Evolutionary conservation across 345 rosid species (phyloP), one percentile per base, ranked within the genome.

Genomic region (Citrus inodora): DNA sequence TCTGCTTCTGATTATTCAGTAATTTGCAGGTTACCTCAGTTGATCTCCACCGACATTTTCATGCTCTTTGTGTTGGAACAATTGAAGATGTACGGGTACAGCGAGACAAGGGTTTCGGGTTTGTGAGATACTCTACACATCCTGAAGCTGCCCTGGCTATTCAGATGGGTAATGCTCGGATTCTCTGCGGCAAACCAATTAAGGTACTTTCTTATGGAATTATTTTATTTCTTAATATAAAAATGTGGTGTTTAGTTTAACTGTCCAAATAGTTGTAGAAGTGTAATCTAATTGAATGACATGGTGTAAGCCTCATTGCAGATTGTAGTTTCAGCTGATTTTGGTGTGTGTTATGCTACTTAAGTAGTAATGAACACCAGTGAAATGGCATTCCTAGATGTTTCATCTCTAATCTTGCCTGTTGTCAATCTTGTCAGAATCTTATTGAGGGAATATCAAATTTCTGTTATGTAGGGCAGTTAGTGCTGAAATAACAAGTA

Each of bases 31-130:
- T 92, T 64, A 77, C 92, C 30, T 89, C 87, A 79, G 87, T 75
- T 74, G 93, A 90, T 81, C 93, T 95, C 48, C 98, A 93, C 81
- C 86, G 90, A 75, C 91, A 84, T 66, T 95, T 95, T 80, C 91
- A 93, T 83, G 55, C 86, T 71, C 88, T 95, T 38, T 91, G 92
- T 40, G 92, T 90, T 80, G 98, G 97, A 68, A 86, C 87, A 38
- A 95, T 95, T 78, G 98, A 95, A 84, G 98, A 95, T 80, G 92
- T 92, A n/a, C 94, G 98, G 22, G 87, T 95, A 60, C 98, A 95
- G 81, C 89, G 93, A 25, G 98, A 95, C 74, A 95, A 95, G 80
- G 98, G 97, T 74, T 95, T 95, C 80, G 98, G 98, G 53, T 95
- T 95, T 81, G 97, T 95, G 73, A 91, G 98, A 80, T 95, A 90